phyloP scores from a whole-genome alignment of 164 flowering plant genomes.

The Nymphaea thermarum region DNA sequence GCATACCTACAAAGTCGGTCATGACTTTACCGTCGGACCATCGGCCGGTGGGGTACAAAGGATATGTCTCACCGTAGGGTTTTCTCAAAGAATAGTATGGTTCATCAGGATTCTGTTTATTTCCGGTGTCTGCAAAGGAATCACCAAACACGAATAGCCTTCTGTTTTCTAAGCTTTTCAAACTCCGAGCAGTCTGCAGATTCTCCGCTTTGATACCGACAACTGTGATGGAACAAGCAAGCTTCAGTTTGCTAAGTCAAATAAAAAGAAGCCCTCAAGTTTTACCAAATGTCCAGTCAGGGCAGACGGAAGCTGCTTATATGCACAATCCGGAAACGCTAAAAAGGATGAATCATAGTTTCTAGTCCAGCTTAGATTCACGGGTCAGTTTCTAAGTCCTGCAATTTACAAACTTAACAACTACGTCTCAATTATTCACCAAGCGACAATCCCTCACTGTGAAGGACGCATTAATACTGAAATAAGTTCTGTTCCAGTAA shows the following conservation, averaged over 20 bases:
- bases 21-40: background rate
- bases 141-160: background rate
- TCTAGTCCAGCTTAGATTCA: too few relatives aligned
- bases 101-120: background rate
- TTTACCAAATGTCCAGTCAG: background rate
- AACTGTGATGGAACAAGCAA: background rate
- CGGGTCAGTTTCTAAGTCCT: too few relatives aligned
- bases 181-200: background rate
- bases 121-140: background rate
- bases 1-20: background rate
- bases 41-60: background rate
- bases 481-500: too few relatives aligned
- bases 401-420: too few relatives aligned
- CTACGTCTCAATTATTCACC: too few relatives aligned
- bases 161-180: background rate
- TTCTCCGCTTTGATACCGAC: background rate
- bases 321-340: background rate
- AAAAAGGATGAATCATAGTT: too few relatives aligned
- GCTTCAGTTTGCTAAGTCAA: too few relatives aligned
- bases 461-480: too few relatives aligned
- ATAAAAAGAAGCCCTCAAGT: background rate
- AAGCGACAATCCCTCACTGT: too few relatives aligned
- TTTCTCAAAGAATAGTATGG: background rate
- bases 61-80: background rate
- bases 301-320: too few relatives aligned